Percentiles rank a stretch among this genome's conserved stretches.
phyloP scores from a whole-genome alignment of 148 eudicot species.

The Limonium bicolor region DNA sequence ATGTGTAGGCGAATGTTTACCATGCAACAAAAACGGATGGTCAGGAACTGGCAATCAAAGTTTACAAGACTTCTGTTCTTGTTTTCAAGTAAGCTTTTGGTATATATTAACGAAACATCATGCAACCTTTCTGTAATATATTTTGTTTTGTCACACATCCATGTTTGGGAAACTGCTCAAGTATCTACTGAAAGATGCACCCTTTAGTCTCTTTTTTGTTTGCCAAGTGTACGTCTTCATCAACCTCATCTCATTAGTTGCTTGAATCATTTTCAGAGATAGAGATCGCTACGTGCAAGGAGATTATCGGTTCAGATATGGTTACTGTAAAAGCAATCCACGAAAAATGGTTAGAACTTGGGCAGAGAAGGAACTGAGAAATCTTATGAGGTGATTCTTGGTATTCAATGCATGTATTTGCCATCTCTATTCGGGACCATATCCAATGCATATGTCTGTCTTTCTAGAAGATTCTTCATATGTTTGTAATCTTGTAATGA shows the following conservation, averaged over 20 bases:
- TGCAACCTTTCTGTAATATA: neutral
- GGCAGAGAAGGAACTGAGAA: slow-evolving; percentile 99
- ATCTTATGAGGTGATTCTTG: slow-evolving; percentile 69
- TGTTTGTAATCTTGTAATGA: too few relatives aligned
- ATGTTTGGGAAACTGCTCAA: too few relatives aligned
- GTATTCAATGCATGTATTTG: too few relatives aligned
- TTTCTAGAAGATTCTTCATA: too few relatives aligned
- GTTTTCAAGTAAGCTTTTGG: slow-evolving; percentile 82
- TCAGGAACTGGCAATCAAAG: slow-evolving; percentile 81
- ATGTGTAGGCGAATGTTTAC: slow-evolving; percentile 83
- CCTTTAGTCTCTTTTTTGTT: neutral
- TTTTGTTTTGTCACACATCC: too few relatives aligned
- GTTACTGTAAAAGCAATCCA: slow-evolving; percentile 94
- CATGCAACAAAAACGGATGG: slow-evolving; percentile 92
- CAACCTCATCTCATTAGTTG: slow-evolving; percentile 2
- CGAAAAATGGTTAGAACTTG: slow-evolving; percentile 99
- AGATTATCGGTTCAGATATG: slow-evolving; percentile 87
- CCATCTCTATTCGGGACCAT: too few relatives aligned
- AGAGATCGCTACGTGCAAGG: slow-evolving; percentile 94
- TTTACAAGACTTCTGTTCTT: slow-evolving; percentile 92
- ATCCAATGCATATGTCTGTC: too few relatives aligned
- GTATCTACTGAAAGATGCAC: too few relatives aligned
- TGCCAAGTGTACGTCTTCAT: neutral
- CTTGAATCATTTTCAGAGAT: slow-evolving; percentile 38
- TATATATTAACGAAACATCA: too few relatives aligned